Evolutionary conservation across 225 moss, liverwort and hornwort species (phyloP), one percentile per base, ranked within the genome.

Genomic region (Sphagnum contortum): DNA sequence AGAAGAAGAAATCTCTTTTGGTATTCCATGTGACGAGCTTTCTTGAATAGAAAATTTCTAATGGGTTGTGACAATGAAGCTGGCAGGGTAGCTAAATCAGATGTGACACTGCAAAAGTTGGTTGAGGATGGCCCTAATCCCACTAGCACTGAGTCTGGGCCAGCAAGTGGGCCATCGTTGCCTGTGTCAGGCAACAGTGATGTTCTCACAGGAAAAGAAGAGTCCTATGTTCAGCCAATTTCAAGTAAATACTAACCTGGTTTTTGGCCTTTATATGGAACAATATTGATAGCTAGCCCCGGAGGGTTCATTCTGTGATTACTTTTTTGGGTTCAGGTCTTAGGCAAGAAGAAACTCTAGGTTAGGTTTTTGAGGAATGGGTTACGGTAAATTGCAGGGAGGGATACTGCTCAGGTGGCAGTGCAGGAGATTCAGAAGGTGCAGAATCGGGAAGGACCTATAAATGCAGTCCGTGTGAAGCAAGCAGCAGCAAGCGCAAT

Each of bases 401-500:
- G 83, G 56, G 85, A 69, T 70, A 80, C 73, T 44, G 71, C 65
- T 70, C 69, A 57, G 51, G 71, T 71, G 29, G 29, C 29, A 29
- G 29, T 29, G 29, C 29, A 29, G 29, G 29, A 29, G 29, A 29
- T 1, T 29, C 29, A 29, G 29, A 29, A 29, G 29, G 29, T 29
- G 29, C 29, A 29, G 1, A 29, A 1, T 29, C 29, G 76, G 61
- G 81, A 79, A 69, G 88, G 89, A 68, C 78, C 79, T 47, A 86
- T 68, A 69, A 79, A 71, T 65, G 73, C 84, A 55, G 82, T 76
- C 47, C 88, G 80, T 66, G 89, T 95, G 68, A 86, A 79, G 74
- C 88, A 74, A 66, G 93, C 93, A 13, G 93, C 91, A 61, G 83
- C 82, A 49, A 89, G 85, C 68, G 93, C 98, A 44, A 74, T 98